These are phyloP conservation scores for Veloporphyrellus conicus DNA, from an alignment of 1,284 basidiomycete genomes.

Conservation along the genomic window DNA sequence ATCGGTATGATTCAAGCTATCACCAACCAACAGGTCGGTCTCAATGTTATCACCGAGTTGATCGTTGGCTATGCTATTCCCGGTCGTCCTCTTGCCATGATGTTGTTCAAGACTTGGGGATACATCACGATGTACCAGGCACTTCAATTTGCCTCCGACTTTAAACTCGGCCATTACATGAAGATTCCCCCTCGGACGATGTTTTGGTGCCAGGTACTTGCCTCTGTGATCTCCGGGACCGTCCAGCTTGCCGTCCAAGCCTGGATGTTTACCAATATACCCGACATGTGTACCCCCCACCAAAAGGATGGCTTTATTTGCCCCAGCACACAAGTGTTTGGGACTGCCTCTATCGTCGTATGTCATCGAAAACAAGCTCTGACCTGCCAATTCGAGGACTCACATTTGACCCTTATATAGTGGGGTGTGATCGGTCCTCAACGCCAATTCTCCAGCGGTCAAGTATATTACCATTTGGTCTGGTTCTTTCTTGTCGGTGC, in stretches of 20 bases:
- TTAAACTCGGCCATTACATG: slow-evolving; percentile 50
- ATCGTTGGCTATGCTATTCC: slow-evolving; percentile 44
- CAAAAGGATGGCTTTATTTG: slow-evolving; percentile 37
- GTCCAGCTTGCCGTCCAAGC: slow-evolving; percentile 42
- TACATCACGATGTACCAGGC: slow-evolving; percentile 39
- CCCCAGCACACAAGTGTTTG: slow-evolving; percentile 36
- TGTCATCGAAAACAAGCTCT: slow-evolving; percentile 1
- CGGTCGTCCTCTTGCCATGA: slow-evolving; percentile 45
- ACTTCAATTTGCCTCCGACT: slow-evolving; percentile 41
- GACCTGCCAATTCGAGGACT: neutral
- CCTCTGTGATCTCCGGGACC: slow-evolving; percentile 41
- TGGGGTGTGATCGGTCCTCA: slow-evolving; percentile 45
- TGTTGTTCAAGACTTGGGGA: slow-evolving; percentile 44
- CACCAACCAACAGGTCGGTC: slow-evolving; percentile 47
- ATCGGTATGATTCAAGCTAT: slow-evolving; percentile 36
- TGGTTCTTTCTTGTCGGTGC: slow-evolving; percentile 60
- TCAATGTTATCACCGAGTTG: slow-evolving; percentile 49
- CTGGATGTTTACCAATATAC: slow-evolving; percentile 38
- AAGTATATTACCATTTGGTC: slow-evolving; percentile 33
- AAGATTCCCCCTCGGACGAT: slow-evolving; percentile 47
- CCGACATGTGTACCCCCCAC: slow-evolving; percentile 24
- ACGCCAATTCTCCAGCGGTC: slow-evolving; percentile 29
- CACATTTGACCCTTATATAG: slow-evolving; percentile 3
- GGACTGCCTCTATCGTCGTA: slow-evolving; percentile 38
- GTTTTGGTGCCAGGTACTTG: slow-evolving; percentile 43